phyloP scores from a whole-genome alignment of 192 early-diverging fungal genomes.

The Allomyces macrogynus region DNA sequence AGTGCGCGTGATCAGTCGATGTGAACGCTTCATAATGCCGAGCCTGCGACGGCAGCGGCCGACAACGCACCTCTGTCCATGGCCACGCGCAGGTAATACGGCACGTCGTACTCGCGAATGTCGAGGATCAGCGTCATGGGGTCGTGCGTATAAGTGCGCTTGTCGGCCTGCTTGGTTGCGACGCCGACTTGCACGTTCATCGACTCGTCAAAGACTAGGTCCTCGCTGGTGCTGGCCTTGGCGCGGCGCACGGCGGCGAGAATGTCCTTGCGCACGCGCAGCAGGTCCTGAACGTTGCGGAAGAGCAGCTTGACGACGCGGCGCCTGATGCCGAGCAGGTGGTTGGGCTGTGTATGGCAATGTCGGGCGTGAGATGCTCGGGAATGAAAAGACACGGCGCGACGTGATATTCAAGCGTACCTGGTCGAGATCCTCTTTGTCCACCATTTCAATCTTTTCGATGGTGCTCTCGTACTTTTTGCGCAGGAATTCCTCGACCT shows the following conservation, averaged over 20 bases:
- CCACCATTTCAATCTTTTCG: conserved; percentile 33
- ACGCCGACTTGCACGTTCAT: conserved; percentile 1
- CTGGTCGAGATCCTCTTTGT: conserved; percentile 69
- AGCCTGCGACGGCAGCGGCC: no score
- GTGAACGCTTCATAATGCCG: no score
- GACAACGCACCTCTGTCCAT: conserved; percentile 56
- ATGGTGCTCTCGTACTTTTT: conserved; percentile 46
- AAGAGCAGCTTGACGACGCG: conserved; percentile 60
- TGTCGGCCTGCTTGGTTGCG: background rate
- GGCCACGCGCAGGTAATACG: conserved; percentile 82
- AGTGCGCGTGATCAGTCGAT: no score
- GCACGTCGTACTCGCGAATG: conserved; percentile 92
- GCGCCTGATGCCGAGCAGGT: conserved; percentile 53
- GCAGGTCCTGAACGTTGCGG: conserved; percentile 61
- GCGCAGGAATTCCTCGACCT: conserved; percentile 68
- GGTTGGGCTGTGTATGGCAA: conserved; percentile 87
- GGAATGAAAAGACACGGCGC: background rate
- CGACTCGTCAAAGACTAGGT: background rate
- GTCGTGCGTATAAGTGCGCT: background rate
- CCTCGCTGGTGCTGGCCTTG: conserved; percentile 14
- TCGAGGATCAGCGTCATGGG: conserved; percentile 38
- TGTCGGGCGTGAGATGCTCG: background rate
- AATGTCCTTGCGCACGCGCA: conserved; percentile 48
- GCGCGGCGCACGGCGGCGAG: conserved; percentile 51
- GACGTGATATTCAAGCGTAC: conserved; percentile 13